Evolutionary conservation across 2,329 filamentous ascomycete species (phyloP).

Genomic region (Chaetomium olivaceum): DNA sequence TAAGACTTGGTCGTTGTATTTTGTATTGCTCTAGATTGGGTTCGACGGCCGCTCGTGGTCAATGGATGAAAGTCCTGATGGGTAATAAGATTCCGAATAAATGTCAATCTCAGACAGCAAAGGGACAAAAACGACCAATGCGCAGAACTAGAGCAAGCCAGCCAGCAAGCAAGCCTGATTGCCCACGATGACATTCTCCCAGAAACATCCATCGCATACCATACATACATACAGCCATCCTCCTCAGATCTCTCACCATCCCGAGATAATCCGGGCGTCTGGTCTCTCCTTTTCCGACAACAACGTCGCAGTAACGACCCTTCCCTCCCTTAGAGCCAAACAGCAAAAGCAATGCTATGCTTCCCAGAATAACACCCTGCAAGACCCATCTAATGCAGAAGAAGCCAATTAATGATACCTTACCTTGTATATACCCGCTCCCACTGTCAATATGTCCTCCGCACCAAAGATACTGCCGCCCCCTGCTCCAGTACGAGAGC

Average conservation of each 20-base stretch:
- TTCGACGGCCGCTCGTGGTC: background rate
- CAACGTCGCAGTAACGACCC: background rate
- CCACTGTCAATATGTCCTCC: background rate
- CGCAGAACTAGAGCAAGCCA: background rate
- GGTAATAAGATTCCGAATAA: background rate
- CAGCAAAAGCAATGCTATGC: constrained; percentile 25
- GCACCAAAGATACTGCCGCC: background rate
- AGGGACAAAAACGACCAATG: background rate
- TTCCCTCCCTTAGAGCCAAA: constrained; percentile 9
- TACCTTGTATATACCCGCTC: constrained; percentile 29
- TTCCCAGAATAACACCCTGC: constrained; percentile 23
- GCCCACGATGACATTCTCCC: constrained; percentile 8
- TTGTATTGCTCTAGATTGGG: no score
- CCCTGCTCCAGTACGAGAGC: background rate
- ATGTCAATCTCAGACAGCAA: background rate
- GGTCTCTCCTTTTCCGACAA: constrained; percentile 15
- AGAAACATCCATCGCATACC: constrained; percentile 4
- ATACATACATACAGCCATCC: constrained; percentile 10
- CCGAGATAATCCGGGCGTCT: background rate
- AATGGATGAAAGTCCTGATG: background rate
- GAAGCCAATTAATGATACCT: constrained; percentile 23
- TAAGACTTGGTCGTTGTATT: no score
- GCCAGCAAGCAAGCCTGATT: background rate
- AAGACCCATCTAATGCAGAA: constrained; percentile 31
- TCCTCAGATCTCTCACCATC: constrained; percentile 2